Evolutionary conservation across 192 early-diverging fungal species (phyloP).

Genomic region (Allomyces javanicus): DNA sequence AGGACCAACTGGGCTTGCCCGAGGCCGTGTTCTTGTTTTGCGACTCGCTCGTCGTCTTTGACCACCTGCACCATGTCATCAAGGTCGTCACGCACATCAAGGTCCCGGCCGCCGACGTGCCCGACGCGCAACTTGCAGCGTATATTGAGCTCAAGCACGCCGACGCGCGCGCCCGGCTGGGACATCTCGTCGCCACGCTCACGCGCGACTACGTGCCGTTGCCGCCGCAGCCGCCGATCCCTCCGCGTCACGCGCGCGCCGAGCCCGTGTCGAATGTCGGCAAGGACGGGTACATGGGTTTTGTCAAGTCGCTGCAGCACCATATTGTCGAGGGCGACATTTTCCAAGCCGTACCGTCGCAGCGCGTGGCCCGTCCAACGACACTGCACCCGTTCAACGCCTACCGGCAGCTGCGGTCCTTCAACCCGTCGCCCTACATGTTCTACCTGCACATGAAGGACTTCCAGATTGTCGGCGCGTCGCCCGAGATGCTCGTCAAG

Average conservation of each 20-base stretch:
- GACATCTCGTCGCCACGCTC: constrained; percentile 42
- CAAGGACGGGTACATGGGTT: constrained; percentile 69
- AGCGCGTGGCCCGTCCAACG: constrained; percentile 70
- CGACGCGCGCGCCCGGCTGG: constrained; percentile 48
- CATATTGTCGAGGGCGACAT: constrained; percentile 92
- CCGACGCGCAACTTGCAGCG: constrained; percentile 27
- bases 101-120: constrained; percentile 10
- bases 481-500: constrained; percentile 92
- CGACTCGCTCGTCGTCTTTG: constrained; percentile 89
- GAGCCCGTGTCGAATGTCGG: constrained; percentile 72
- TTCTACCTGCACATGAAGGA: constrained; percentile 90
- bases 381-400: constrained; percentile 94
- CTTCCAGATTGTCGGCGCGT: constrained; percentile 91
- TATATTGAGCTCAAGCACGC: constrained; percentile 41
- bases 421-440: constrained; percentile 99
- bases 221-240: constrained; percentile 47
- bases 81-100: constrained; percentile 74
- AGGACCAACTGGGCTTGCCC: constrained; percentile 74
- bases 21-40: constrained; percentile 88
- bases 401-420: constrained; percentile 77
- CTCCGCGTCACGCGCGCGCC: constrained; percentile 41
- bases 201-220: constrained; percentile 48
- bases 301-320: constrained; percentile 69
- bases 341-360: constrained; percentile 93
- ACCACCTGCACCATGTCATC: constrained; percentile 76